A percentile compares a stretch with the other conserved stretches of the same genome.
Evolutionary conservation across 495 filamentous ascomycete genomes (phyloP).

Genomic region (Hyaloscypha finlandica): DNA sequence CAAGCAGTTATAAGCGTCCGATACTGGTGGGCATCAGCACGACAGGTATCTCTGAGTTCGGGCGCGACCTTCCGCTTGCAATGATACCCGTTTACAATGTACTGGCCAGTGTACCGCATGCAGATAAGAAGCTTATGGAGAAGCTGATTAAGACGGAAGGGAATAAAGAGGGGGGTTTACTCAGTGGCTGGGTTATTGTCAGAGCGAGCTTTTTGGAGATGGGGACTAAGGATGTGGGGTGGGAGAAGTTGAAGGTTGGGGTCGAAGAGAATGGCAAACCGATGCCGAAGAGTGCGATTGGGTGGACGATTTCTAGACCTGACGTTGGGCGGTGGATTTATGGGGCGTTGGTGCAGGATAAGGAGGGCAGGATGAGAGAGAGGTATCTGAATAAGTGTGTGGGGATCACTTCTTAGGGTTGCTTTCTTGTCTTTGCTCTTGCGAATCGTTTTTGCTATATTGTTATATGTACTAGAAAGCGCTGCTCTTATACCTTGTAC

Average conservation of each 20-base stretch:
- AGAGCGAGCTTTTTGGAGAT: neutral
- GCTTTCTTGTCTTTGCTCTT: neutral
- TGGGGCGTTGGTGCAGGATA: neutral
- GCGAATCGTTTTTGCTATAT: neutral
- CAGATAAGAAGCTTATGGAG: conserved; percentile 4
- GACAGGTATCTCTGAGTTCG: neutral
- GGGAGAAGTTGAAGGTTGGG: neutral
- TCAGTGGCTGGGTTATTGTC: neutral
- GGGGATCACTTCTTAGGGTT: neutral
- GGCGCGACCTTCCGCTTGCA: neutral
- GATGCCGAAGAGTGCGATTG: neutral
- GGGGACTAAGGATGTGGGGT: neutral
- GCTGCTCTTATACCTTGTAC: neutral
- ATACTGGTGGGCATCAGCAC: neutral
- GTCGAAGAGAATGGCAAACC: neutral
- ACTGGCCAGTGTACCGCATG: neutral
- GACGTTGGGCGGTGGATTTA: neutral
- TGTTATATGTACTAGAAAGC: neutral
- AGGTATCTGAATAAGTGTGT: neutral
- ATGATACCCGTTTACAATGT: neutral
- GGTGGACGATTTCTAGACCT: too few relatives aligned
- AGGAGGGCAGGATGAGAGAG: neutral
- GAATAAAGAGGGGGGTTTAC: neutral
- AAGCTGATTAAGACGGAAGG: neutral
- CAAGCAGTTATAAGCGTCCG: neutral